Evolutionary conservation across 345 rosid genomes (phyloP).

Genomic region (Brassica nigra): DNA sequence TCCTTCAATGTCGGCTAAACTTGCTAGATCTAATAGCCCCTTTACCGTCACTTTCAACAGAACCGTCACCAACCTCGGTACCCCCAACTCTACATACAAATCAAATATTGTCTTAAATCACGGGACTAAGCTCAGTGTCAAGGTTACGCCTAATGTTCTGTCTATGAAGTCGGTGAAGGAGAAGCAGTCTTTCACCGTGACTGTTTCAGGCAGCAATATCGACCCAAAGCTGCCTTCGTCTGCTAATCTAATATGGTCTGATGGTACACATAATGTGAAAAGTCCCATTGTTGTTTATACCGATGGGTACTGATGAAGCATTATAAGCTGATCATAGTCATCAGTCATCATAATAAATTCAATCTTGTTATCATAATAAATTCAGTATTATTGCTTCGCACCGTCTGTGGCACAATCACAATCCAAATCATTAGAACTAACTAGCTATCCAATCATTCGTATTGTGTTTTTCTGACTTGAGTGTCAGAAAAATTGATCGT

Average conservation of each 20-base stretch:
- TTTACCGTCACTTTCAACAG: slow-evolving; percentile 37
- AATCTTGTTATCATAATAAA: too few relatives aligned
- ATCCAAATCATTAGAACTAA: too few relatives aligned
- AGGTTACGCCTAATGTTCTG: background rate
- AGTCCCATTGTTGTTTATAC: slow-evolving; percentile 12
- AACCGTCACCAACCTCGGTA: slow-evolving; percentile 61
- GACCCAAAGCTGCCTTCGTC: background rate
- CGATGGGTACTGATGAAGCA: too few relatives aligned
- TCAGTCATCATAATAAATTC: too few relatives aligned
- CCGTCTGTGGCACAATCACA: too few relatives aligned
- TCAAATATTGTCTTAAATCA: slow-evolving; percentile 8
- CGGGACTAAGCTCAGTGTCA: background rate
- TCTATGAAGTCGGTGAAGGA: background rate
- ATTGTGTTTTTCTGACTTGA: too few relatives aligned
- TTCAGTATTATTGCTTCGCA: too few relatives aligned
- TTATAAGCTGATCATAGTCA: too few relatives aligned
- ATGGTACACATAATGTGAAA: slow-evolving; percentile 16
- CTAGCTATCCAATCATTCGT: too few relatives aligned
- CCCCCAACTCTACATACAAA: slow-evolving; percentile 48
- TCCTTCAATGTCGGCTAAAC: slow-evolving; percentile 45
- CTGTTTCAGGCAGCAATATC: background rate
- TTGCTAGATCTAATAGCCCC: background rate
- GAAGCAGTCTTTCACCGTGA: slow-evolving; percentile 7
- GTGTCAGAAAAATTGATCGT: too few relatives aligned
- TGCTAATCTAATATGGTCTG: background rate